Evolutionary conservation across 2,329 filamentous ascomycete species (phyloP), one percentile per base, ranked within the genome.

Genomic region (Ceratocystis smalleyi): DNA sequence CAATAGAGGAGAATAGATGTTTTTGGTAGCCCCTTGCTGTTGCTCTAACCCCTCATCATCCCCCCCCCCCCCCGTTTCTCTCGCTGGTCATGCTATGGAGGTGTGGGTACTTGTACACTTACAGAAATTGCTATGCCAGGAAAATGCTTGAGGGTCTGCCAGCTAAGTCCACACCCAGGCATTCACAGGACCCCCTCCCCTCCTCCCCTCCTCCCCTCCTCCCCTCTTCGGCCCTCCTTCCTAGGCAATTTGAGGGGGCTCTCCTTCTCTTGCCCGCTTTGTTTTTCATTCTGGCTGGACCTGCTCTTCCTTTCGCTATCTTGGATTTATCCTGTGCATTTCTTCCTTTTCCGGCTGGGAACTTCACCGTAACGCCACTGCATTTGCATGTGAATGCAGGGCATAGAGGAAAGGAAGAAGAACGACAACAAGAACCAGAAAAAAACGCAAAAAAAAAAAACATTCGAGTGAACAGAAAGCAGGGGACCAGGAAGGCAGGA

Each of bases 81-180:
- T 8, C 27, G 22, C 24, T 1, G 47, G 47, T 19, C 47, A 51
- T 35, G 27, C 54, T 32, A 19, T n/a, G 32, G 54, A 35, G 15
- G 19, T 24, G 6, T 57, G 54, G 35, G 54, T 57, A 35, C 54
- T 57, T 57, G 15, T 57, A 30, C 54, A 35, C 54, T n/a, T n/a
- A 24, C 54, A 57, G 54, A 57, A 57, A 57, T 57, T 57, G 54
- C 54, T 57, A 8, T 57, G 24, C 54, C 17, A 35, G 27, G 54
- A 19, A 57, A 57, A 57, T 30, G 30, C 27, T 17, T n/a, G 24
- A 35, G 54, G 24, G 54, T 32, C 54, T 57, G 27, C 5, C 2
- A 3, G 19, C 15, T 57, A 57, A 32, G 27, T 17, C 3, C 17
- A 57, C 54, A 19, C 51, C 51, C 51, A 22, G 5, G 43, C 15